Base-by-base conservation (phyloP, 108 stramenopile genomes). In the Seminavis robusta region DNA sequence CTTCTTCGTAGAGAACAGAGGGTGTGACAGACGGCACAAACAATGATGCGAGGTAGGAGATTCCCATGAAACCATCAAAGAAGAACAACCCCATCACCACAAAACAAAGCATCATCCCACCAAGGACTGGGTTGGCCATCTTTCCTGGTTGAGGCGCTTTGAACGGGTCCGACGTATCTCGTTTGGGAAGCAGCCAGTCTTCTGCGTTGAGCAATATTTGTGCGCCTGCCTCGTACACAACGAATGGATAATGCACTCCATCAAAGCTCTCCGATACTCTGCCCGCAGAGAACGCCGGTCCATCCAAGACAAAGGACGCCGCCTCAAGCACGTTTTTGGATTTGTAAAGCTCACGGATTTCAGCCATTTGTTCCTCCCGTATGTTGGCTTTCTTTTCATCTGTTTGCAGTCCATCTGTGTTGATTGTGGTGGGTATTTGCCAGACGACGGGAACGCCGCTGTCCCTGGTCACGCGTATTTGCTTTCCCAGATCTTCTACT, bases 171-270 rank as follows among this genome's bases (percentile, higher is more conserved):
- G 24, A 6, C 21, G 24, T 48, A 4, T 48, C 47, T 10, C 25
- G 47, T 9, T 49, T 50, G 1, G 17, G 59, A 9, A 94, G 57
- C 15, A 90, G 69, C 93, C 93, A 94, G 55, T 94, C 93, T 26
- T 88, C 20, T 15, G 88, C 69, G 40, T 94, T 85, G 26, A 77
- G 69, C 5, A 91, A 61, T 25, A 94, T 91, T 65, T 94, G 93
- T 11, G 80, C 82, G 8, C 88, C 86, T 8, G 81, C 93, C 48
- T 82, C 72, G 52, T 94, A 94, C 1, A 94, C 71, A 26, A 73
- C 41, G 37, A 74, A 74, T 21, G 92, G 92, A 49, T 94, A 94
- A 48, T 94, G 88, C 0, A 94, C 88, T n/a, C 92, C 92, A 63
- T 94, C 93, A 63, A 65, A 86, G 27, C 81, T 84, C 37, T 94